phyloP scores from a whole-genome alignment of 345 rosid genomes.

The Laguncularia racemosa region DNA sequence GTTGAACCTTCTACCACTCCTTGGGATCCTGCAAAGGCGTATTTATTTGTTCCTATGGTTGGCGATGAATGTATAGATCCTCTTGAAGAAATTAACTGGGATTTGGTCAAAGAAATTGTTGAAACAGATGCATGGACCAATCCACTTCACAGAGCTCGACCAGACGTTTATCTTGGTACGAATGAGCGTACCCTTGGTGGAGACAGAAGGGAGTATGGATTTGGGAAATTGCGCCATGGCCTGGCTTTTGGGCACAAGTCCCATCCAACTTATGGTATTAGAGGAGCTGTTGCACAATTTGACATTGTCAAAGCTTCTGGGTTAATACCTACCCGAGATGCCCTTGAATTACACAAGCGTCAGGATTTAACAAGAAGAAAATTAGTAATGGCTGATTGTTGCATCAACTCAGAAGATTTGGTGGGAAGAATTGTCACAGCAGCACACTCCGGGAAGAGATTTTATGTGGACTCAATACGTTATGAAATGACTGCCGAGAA shows the following conservation, averaged over 20 bases:
- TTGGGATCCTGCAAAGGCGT: constrained; percentile 98
- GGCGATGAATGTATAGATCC: constrained; percentile 65
- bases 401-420: constrained; percentile 43
- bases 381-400: constrained; percentile 83
- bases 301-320: constrained; percentile 95
- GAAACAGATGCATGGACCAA: constrained; percentile 72
- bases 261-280: constrained; percentile 96
- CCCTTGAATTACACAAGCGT: constrained; percentile 23
- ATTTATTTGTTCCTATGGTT: constrained; percentile 90
- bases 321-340: constrained; percentile 62
- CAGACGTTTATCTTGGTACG: constrained; percentile 97
- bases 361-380: constrained; percentile 39
- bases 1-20: constrained; percentile 99
- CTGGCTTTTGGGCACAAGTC: constrained; percentile 78
- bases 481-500: constrained; percentile 89
- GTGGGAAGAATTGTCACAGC: constrained; percentile 88
- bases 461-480: constrained; percentile 83
- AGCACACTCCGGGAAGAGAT: constrained; percentile 99
- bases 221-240: constrained; percentile 89
- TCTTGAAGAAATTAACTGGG: constrained; percentile 76
- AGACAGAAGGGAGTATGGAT: constrained; percentile 96
- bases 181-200: constrained; percentile 98
- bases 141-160: constrained; percentile 97
- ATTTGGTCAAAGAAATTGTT: constrained; percentile 52
- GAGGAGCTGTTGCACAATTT: constrained; percentile 96